Base-by-base conservation (phyloP, 345 rosid genomes). In the Gossypium arboreum region DNA sequence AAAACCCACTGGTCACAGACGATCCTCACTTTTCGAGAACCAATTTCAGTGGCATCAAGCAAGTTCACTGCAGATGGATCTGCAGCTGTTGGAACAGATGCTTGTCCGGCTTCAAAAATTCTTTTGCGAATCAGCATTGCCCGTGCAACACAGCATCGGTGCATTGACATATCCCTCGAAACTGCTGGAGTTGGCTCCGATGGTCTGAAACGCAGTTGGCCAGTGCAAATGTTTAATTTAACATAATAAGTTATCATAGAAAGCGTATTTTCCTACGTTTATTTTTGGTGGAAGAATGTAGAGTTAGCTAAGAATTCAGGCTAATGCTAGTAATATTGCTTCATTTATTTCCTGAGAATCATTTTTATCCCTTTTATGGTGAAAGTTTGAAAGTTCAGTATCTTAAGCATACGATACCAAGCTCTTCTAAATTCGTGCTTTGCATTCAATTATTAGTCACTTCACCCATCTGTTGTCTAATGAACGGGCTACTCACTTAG, bases 1-100 rank as follows among this genome's bases (percentile, higher is more conserved):
- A 88, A 82, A 83, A 95, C 99, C 12, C 99, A 95, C 55, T 95
- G 98, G 99, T 77, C 90, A 3, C 99, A 95, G 76, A 95, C 99
- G 7, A 80, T 95, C 72, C 79, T 95, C 76, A 93, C 97, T 3
- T 93, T 95, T 71, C 79, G 50, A 58, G 93, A 95, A 69, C 98
- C 99, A 25, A 88, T 93, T 79, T 89, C 91, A 48, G 79, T 86
- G 55, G 81, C 88, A 51, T 25, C 79, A 0, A 68, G 72, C 64
- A 68, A 79, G 51, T 75, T 72, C 59, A 60, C 64, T 60, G 44
- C 66, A 6, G 44, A 29, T 8, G n/a, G 17, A 60, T 25, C n/a
- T 25, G n/a, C 85, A 44, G 76, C 69, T 45, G 78, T 87, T n/a
- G 97, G 93, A 48, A 86, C 90, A 0, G 79, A 79, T 43, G 85